Base-by-base conservation (phyloP, 176 grass and related monocot genomes). In the Aegilops bicornis region DNA sequence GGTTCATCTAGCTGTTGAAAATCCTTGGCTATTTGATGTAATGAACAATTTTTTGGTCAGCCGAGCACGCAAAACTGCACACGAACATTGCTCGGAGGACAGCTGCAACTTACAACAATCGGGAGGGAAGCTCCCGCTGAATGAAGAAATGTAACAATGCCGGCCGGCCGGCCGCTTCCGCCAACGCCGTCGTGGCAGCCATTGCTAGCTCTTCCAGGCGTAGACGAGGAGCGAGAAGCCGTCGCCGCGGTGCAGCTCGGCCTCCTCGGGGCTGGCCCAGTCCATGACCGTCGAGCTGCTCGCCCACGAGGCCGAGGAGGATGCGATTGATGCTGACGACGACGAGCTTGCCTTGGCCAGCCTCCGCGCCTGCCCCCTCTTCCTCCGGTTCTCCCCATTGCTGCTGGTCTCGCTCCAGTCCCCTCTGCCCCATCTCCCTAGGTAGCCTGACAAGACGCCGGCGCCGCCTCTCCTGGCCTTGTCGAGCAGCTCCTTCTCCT, bases 171-270 rank as follows among this genome's bases (percentile, higher is more conserved):
- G 50, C 60, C 2, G 70, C 22, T 40, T 50, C 32, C 22, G 4
- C 4, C 43, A 43, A 6, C 66, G 13, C 11, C 64, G 54, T 37
- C 69, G 60, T 36, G 50, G 35, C 69, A 33, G 42, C 54, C 19
- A 73, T 61, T 27, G 62, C 48, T 91, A 91, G 85, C 79, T 76
- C 88, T 93, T 98, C 89, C 87, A 91, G 63, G 92, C 89, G 87
- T 98, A 93, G 61, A 98, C 90, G 30, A 98, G 86, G 29, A 98
- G 91, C 11, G 96, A 95, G 90, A 98, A 98, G 16, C 88, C 96
- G 13, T 92, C 82, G 15, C 88, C 90, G 83, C 86, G 66, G 84
- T 90, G 93, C 88, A 98, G 82, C 86, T 92, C 93, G 32, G 84
- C 62, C n/a, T 95, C 96, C 82, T 98, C 93, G 10, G 78, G 82